Percentiles rank a stretch among this genome's conserved stretches.
Conservation (phyloP, 352 stramenopile genomes). For the Pythium volutum region DNA sequence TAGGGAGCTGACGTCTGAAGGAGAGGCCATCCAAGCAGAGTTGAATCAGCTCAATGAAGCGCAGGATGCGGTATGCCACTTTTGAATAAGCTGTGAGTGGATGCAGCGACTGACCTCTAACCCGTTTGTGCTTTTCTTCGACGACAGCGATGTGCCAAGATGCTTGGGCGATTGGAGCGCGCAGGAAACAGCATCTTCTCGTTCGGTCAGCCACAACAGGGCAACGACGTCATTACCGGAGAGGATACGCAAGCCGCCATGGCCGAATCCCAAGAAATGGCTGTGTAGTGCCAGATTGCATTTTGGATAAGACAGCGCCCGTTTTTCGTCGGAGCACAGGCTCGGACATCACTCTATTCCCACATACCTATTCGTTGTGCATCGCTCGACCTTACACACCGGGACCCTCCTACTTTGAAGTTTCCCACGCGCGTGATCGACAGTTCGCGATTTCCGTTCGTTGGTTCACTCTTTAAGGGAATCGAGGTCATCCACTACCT, state of each 20-base stretch:
- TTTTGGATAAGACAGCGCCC: slow-evolving; percentile 6
- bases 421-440: background rate
- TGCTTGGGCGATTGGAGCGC: slow-evolving; percentile 19
- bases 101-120: too few relatives aligned
- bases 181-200: slow-evolving; percentile 20
- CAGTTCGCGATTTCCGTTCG: background rate
- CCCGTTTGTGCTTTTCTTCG: background rate
- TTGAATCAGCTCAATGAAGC: slow-evolving; percentile 53
- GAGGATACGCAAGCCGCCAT: background rate
- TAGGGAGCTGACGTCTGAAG: slow-evolving; percentile 56
- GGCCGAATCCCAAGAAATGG: slow-evolving; percentile 7
- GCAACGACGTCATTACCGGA: background rate
- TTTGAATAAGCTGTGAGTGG: slow-evolving; percentile 6
- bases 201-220: slow-evolving; percentile 9
- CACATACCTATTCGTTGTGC: slow-evolving; percentile 25
- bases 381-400: background rate
- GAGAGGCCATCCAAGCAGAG: slow-evolving; percentile 50
- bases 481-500: slow-evolving; percentile 75
- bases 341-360: slow-evolving; percentile 30
- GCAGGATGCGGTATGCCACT: slow-evolving; percentile 46
- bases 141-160: slow-evolving; percentile 16
- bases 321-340: slow-evolving; percentile 20
- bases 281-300: background rate
- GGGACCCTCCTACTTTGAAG: too few relatives aligned
- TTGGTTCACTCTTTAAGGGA: slow-evolving; percentile 66